Conservation (phyloP, 176 grass and related monocot species). For the Pharus latifolius region DNA sequence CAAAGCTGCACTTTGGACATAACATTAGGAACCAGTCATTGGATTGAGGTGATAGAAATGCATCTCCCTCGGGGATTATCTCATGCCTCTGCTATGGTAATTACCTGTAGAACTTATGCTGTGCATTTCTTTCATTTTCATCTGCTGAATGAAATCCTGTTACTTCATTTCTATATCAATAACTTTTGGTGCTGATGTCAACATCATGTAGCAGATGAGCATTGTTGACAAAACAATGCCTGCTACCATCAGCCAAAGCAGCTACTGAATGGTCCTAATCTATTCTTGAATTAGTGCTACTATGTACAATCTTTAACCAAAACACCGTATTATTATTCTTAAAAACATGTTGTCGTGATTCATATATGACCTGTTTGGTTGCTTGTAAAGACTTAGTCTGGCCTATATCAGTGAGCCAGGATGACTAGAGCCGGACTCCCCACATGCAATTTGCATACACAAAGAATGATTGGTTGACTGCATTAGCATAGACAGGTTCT, state of each 20-base stretch:
- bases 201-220: background rate
- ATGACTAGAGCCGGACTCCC: too few relatives aligned
- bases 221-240: background rate
- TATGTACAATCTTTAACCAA: background rate
- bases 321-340: background rate
- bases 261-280: background rate
- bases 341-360: background rate
- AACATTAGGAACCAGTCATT: conserved; percentile 36
- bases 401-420: too few relatives aligned
- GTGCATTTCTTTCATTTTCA: conserved; percentile 1
- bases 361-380: too few relatives aligned
- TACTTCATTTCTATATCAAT: background rate
- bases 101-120: conserved; percentile 4
- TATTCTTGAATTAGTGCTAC: background rate
- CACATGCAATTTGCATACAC: too few relatives aligned
- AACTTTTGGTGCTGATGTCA: background rate
- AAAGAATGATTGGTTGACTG: too few relatives aligned
- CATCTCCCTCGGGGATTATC: conserved; percentile 47
- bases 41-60: conserved; percentile 64
- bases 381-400: too few relatives aligned
- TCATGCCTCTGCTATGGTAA: conserved; percentile 68
- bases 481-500: too few relatives aligned
- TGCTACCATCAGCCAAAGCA: background rate
- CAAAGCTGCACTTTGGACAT: conserved; percentile 34
- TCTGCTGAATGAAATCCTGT: background rate